Percentiles rank a stretch among this genome's conserved stretches.
phyloP scores from a whole-genome alignment of 805 yeast species.

The Pichia phayaonensis region DNA sequence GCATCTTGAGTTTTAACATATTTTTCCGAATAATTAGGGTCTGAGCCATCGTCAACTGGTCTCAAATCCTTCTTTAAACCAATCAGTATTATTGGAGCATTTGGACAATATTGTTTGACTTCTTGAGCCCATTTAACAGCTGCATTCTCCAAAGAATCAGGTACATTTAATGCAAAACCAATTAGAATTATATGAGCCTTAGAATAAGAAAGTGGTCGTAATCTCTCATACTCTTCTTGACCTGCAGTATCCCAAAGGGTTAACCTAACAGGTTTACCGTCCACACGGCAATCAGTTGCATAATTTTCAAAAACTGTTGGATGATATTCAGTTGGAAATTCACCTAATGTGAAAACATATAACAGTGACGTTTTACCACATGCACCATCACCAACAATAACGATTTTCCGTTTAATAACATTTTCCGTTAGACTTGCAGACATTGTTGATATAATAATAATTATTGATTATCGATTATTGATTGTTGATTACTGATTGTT shows the following conservation, averaged over 20 bases:
- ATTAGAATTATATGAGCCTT: slow-evolving; percentile 81
- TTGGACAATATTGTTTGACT: slow-evolving; percentile 72
- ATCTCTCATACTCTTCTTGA: slow-evolving; percentile 88
- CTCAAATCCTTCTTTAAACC: slow-evolving; percentile 84
- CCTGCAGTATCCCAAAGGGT: slow-evolving; percentile 97
- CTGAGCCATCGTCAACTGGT: slow-evolving; percentile 28
- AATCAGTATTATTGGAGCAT: slow-evolving; percentile 67
- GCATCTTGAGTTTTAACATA: slow-evolving; percentile 55
- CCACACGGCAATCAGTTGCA: slow-evolving; percentile 89
- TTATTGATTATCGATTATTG: not conserved
- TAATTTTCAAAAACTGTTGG: slow-evolving; percentile 94
- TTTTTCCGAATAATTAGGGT: slow-evolving; percentile 28
- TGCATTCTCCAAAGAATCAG: slow-evolving; percentile 80
- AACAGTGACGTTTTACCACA: slow-evolving; percentile 88
- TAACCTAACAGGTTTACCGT: slow-evolving; percentile 82
- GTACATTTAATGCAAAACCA: slow-evolving; percentile 79
- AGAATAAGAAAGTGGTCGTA: slow-evolving; percentile 81
- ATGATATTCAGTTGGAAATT: slow-evolving; percentile 85
- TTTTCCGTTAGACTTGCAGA: slow-evolving; percentile 13
- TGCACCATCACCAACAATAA: slow-evolving; percentile 92
- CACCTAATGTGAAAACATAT: slow-evolving; percentile 89
- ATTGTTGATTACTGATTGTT: not conserved
- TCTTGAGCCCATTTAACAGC: slow-evolving; percentile 83
- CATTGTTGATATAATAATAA: not conserved
- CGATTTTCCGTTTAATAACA: slow-evolving; percentile 61